Conservation (phyloP, 2,329 filamentous ascomycete genomes). For the Mollisia scopiformis region DNA sequence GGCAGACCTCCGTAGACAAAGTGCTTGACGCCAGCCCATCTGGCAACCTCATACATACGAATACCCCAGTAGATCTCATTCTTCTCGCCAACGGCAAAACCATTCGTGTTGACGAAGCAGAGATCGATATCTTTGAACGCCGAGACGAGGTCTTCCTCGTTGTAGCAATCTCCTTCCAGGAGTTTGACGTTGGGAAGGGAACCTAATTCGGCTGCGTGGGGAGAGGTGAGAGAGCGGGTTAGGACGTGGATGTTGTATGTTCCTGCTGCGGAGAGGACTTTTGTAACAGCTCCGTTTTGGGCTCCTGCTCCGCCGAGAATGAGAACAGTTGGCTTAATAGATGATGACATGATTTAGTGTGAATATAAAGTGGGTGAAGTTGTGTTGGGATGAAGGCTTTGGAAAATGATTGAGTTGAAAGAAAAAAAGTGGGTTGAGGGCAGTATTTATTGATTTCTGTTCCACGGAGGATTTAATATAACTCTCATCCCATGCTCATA, state of each 20-base stretch:
- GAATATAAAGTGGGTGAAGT: no score
- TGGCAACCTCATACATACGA: conserved; percentile 43
- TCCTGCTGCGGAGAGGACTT: not conserved
- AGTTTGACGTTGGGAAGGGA: conserved; percentile 48
- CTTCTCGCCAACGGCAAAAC: conserved; percentile 56
- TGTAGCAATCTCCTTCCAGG: conserved; percentile 50
- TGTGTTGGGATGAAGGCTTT: no score
- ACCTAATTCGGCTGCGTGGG: conserved; percentile 45
- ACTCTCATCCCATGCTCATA: no score
- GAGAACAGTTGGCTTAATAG: not conserved
- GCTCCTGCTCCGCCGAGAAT: not conserved
- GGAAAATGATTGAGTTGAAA: not conserved
- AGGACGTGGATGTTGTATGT: conserved; percentile 37
- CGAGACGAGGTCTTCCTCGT: conserved; percentile 46
- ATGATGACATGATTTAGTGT: not conserved
- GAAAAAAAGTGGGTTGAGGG: no score
- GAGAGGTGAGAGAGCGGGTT: conserved; percentile 48
- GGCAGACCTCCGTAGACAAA: conserved; percentile 54
- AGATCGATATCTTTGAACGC: conserved; percentile 49
- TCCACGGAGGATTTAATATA: no score
- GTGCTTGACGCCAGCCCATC: conserved; percentile 47
- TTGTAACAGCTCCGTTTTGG: not conserved
- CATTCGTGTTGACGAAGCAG: conserved; percentile 57
- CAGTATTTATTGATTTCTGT: no score
- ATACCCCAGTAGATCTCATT: conserved; percentile 52